Conservation (phyloP, 2,329 filamentous ascomycete genomes). For the Paecilomyces dactylethromorphus region DNA sequence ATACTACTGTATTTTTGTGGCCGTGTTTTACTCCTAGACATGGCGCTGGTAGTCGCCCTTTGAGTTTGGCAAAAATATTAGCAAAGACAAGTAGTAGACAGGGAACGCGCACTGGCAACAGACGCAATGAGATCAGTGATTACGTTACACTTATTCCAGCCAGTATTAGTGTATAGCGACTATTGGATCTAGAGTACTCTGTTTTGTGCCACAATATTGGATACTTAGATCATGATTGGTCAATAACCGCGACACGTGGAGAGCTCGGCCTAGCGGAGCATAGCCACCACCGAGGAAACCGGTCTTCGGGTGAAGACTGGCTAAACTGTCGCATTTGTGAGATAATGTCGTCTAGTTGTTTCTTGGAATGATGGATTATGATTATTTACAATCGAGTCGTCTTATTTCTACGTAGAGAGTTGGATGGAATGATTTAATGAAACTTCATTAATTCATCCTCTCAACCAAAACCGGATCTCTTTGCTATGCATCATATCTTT, state of each 20-base stretch:
- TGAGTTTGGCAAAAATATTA: not conserved
- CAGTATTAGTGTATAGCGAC: no score
- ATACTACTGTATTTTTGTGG: not conserved
- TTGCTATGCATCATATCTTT: no score
- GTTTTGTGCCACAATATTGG: not conserved
- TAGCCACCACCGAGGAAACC: not conserved
- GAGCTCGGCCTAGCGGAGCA: not conserved
- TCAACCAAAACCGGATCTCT: no score
- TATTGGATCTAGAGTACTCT: not conserved
- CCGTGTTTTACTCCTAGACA: not conserved
- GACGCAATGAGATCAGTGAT: not conserved
- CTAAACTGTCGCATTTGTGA: no score
- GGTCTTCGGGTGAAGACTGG: not conserved
- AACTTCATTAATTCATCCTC: no score
- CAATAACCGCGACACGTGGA: not conserved
- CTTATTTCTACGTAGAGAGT: no score
- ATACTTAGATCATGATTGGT: not conserved
- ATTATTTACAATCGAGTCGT: no score
- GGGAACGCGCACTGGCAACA: not conserved
- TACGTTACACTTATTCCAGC: no score
- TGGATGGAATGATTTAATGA: no score
- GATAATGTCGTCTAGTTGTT: no score
- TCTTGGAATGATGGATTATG: no score
- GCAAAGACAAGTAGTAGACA: not conserved
- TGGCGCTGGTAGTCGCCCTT: not conserved